These are phyloP conservation scores for Yamadazyma insecticola DNA, from an alignment of 805 yeast species.

Conservation along the genomic window DNA sequence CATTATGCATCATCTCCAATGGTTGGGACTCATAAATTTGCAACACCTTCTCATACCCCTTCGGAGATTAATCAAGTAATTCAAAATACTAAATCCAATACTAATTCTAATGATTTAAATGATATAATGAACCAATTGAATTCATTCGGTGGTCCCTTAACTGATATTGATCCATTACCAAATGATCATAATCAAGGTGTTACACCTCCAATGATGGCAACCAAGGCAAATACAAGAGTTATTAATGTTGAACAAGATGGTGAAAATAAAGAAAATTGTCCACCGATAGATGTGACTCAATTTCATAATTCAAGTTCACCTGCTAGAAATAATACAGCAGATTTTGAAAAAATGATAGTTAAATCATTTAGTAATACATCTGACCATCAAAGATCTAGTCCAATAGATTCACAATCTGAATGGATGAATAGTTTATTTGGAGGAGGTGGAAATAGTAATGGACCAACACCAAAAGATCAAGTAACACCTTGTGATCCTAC, in stretches of 20 bases:
- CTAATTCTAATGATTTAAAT: slow-evolving; percentile 31
- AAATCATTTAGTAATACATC: slow-evolving; percentile 25
- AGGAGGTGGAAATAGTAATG: slow-evolving; percentile 5
- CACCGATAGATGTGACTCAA: slow-evolving; percentile 13
- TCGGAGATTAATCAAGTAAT: slow-evolving; percentile 35
- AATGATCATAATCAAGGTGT: slow-evolving; percentile 21
- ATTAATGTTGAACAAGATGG: slow-evolving; percentile 44
- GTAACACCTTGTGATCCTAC: slow-evolving; percentile 12
- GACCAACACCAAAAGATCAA: slow-evolving; percentile 37
- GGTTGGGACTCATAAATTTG: slow-evolving; percentile 20
- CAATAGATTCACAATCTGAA: slow-evolving; percentile 26
- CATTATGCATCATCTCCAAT: slow-evolving; percentile 26
- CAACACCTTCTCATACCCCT: slow-evolving; percentile 38
- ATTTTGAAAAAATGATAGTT: slow-evolving; percentile 21
- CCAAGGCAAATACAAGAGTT: slow-evolving; percentile 49
- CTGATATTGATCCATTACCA: slow-evolving; percentile 43
- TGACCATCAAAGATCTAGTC: slow-evolving; percentile 39
- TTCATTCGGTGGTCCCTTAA: slow-evolving; percentile 41
- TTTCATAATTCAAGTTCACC: slow-evolving; percentile 12
- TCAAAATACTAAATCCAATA: slow-evolving; percentile 17
- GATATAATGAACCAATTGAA: slow-evolving; percentile 39
- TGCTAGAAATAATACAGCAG: slow-evolving; percentile 13
- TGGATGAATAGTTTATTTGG: slow-evolving; percentile 42
- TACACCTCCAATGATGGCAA: slow-evolving; percentile 50
- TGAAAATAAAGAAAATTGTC: slow-evolving; percentile 28